Evolutionary conservation across 768 basidiomycete species (phyloP).

Genomic region (Cyclocybe aegerita): DNA sequence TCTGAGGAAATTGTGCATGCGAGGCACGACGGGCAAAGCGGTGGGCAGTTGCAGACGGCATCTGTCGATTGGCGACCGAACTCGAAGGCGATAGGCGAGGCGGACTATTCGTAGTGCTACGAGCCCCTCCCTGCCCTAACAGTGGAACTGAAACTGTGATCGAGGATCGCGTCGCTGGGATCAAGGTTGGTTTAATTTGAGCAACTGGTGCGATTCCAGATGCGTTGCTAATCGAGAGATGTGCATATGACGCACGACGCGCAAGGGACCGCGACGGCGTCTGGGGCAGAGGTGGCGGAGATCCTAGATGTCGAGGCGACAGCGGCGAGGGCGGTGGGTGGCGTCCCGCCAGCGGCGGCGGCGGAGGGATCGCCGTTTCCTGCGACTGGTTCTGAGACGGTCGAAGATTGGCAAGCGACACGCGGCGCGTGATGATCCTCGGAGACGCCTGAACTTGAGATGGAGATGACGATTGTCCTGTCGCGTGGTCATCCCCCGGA

Average conservation of each 20-base stretch:
- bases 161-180: background rate
- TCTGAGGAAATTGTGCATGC: conserved; percentile 15
- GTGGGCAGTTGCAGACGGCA: background rate
- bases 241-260: conserved; percentile 10
- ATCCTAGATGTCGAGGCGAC: conserved; percentile 8
- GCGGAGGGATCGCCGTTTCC: conserved; percentile 1
- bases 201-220: background rate
- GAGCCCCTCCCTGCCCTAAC: background rate
- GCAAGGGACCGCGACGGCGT: background rate
- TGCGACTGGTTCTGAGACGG: conserved; percentile 5
- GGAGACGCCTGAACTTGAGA: background rate
- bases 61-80: background rate
- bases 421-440: conserved; percentile 10
- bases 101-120: background rate
- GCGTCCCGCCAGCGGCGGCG: conserved; percentile 7
- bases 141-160: conserved; percentile 4
- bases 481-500: no score
- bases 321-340: conserved; percentile 12
- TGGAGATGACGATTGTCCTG: background rate
- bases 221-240: background rate
- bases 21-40: conserved; percentile 16
- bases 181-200: background rate
- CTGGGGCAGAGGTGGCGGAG: background rate
- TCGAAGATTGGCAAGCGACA: conserved; percentile 17
- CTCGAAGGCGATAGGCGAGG: background rate